Percentiles rank a stretch among this genome's conserved stretches.
Evolutionary conservation across 2,329 filamentous ascomycete genomes (phyloP).

Genomic region (Didymellaceae sp.): DNA sequence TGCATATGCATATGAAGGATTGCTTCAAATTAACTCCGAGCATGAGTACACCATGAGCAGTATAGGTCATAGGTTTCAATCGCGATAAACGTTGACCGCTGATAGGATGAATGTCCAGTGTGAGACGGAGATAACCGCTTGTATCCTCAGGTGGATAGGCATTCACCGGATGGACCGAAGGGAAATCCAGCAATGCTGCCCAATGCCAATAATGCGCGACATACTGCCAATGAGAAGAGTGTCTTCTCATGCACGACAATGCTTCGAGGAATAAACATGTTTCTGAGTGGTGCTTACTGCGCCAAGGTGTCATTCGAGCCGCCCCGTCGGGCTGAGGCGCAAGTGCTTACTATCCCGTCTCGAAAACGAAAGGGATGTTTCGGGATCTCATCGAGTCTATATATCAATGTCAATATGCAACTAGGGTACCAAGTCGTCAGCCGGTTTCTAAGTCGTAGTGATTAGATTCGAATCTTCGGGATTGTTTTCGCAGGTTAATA

Average conservation of each 20-base stretch:
- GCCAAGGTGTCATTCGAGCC: constrained; percentile 18
- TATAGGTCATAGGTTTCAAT: too few species aligned
- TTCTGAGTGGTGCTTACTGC: constrained; percentile 23
- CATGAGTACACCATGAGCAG: too few species aligned
- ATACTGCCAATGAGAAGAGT: background rate
- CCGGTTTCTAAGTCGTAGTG: too few species aligned
- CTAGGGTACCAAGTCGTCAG: too few species aligned
- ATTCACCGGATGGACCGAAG: constrained; percentile 3
- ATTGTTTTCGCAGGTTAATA: too few species aligned
- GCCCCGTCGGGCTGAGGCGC: background rate
- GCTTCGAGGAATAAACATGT: constrained; percentile 3
- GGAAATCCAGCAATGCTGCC: constrained; percentile 1
- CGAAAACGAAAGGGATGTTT: background rate
- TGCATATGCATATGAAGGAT: background rate
- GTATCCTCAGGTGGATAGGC: background rate
- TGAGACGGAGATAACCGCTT: constrained; percentile 6
- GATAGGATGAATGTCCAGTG: constrained; percentile 1
- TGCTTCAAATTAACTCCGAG: background rate
- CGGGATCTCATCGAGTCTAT: background rate
- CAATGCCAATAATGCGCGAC: background rate
- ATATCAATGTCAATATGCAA: too few species aligned
- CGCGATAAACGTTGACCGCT: constrained; percentile 10
- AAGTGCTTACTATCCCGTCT: background rate
- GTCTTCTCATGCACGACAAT: background rate
- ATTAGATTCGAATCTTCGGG: too few species aligned